Evolutionary conservation across 2,329 filamentous ascomycete species (phyloP), one percentile per base, ranked within the genome.

Genomic region (Nigrospora oryzae): DNA sequence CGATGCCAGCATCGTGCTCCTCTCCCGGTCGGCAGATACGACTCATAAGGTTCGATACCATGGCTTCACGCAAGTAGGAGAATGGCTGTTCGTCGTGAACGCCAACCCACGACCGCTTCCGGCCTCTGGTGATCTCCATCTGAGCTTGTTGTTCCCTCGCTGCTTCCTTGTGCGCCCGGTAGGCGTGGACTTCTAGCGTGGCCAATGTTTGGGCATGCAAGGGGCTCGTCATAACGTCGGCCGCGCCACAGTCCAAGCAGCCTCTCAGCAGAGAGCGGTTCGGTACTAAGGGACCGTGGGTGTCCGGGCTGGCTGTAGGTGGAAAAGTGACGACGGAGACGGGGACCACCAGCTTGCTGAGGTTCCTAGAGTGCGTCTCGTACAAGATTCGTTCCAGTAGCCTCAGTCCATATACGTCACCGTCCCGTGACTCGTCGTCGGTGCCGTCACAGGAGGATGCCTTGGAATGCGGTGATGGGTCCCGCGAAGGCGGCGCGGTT

Each of bases 61-160:
- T 95, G 41, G 86, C 87, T 67, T 96, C 90, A 48, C 90, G 77
- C 44, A 96, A 68, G 65, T 95, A 95, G 14, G 88, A 83, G 66
- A 89, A 95, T 1, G 89, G 89, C 60, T 90, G 85, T 54, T 88
- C 79, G 53, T 91, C 86, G 57, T 87, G 80, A 11, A 94, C 77
- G 23, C 90, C 89, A 36, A 95, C 89, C 90, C 90, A 95, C 0
- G 90, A 95, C 43, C 89, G 79, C 63, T 94, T 94, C 45, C 89
- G 78, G 38, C 83, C 81, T 53, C 84, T 81, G 57, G 84, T 84
- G 47, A 84, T 72, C 48, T 86, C 84, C 46, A 89, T 61, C 49
- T 89, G 75, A 15, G 81, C 79, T 47, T 84, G 76, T 58, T 89
- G 83, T 56, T 90, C 85, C 56, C 79, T 81, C 32, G 78, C 73